Conservation (phyloP, 768 basidiomycete species). For the Pulveroboletus sp. region DNA sequence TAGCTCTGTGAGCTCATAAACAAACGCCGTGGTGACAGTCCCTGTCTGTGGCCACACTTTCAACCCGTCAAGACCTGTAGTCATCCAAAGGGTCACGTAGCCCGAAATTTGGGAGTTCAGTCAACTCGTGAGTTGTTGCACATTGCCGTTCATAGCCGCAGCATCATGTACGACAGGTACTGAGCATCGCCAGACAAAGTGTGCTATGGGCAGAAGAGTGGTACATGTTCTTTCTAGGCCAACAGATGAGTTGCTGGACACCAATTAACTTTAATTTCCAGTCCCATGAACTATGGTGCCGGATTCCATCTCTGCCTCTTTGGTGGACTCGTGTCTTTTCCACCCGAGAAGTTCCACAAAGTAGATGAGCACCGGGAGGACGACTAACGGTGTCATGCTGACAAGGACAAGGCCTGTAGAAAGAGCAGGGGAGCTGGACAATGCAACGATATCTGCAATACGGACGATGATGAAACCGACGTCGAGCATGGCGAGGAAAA, state of each 20-base stretch:
- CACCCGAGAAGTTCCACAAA: background rate
- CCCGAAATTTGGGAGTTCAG: too few species aligned
- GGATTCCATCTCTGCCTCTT: constrained; percentile 2
- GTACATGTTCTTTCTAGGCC: background rate
- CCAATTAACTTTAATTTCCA: background rate
- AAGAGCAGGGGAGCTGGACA: constrained; percentile 12
- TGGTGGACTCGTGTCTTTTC: background rate
- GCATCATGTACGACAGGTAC: background rate
- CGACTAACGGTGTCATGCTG: constrained; percentile 4
- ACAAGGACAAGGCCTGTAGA: constrained; percentile 9
- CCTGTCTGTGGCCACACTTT: constrained; percentile 12
- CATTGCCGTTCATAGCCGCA: too few species aligned
- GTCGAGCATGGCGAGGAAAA: constrained; percentile 17
- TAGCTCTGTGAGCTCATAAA: constrained; percentile 3
- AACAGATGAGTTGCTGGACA: background rate
- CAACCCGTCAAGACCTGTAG: background rate
- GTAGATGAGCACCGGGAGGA: constrained; percentile 4
- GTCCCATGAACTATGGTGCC: background rate
- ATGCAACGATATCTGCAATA: constrained; percentile 7
- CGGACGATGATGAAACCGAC: constrained; percentile 19
- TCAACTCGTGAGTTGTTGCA: too few species aligned
- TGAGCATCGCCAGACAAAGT: too few species aligned
- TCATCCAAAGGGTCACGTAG: too few species aligned
- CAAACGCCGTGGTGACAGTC: constrained; percentile 1
- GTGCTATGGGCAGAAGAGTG: too few species aligned